Conservation (phyloP, 305 asterid genomes). For the Plantago coronopus region DNA sequence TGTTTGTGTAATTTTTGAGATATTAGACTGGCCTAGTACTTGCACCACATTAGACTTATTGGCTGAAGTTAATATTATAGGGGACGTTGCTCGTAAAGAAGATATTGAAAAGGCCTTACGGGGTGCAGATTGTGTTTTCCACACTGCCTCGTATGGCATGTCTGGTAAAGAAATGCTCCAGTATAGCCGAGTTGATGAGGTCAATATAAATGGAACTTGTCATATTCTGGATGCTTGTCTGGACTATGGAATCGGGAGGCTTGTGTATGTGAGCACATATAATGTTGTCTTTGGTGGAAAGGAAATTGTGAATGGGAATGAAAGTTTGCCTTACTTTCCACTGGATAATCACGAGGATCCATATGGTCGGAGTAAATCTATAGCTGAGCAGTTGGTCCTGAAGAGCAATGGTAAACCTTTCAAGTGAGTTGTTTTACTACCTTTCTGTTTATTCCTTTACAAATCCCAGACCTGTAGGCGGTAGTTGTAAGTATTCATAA, state of each 20-base stretch:
- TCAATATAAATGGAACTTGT: conserved; percentile 83
- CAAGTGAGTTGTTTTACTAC: conserved; percentile 46
- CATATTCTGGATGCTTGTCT: conserved; percentile 78
- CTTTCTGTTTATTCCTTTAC: neutral
- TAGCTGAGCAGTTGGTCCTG: conserved; percentile 86
- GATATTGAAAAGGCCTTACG: conserved; percentile 66
- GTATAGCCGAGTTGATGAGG: conserved; percentile 68
- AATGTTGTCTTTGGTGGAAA: conserved; percentile 88
- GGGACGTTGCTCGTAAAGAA: conserved; percentile 58
- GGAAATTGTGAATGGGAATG: conserved; percentile 83
- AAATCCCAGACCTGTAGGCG: neutral
- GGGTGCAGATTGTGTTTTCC: conserved; percentile 87
- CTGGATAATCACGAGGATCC: conserved; percentile 80
- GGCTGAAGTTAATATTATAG: conserved; percentile 27
- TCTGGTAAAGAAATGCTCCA: conserved; percentile 98
- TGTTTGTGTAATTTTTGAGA: conserved; percentile 2
- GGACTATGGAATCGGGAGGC: conserved; percentile 63
- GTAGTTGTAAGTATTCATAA: too few species aligned
- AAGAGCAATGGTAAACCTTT: conserved; percentile 75
- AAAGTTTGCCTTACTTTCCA: conserved; percentile 75
- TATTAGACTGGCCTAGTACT: neutral
- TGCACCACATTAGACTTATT: neutral
- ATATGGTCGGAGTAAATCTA: conserved; percentile 85
- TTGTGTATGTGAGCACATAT: conserved; percentile 85
- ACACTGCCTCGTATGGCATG: conserved; percentile 95